Base-by-base conservation (phyloP, 2,329 filamentous ascomycete species). In the Cladosporium colombiae region DNA sequence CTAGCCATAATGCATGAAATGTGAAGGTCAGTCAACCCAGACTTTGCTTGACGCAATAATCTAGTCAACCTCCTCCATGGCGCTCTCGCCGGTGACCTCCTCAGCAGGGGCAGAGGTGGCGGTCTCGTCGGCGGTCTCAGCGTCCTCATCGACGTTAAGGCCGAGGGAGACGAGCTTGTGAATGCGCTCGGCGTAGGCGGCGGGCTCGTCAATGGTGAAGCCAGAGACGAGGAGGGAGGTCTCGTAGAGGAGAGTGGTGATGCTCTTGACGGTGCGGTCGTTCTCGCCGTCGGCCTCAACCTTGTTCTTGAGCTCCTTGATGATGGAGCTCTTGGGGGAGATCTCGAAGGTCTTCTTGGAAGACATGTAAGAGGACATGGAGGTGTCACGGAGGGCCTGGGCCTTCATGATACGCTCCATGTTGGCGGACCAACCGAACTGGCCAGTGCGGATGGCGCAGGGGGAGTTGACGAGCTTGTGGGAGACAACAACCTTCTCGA, bases 371-470 rank as follows among this genome's bases (percentile, higher is more conserved):
- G 92, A 96, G 84, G 88, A 92, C 95, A 99, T 99, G 77, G 93
- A 97, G 74, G 95, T 99, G 85, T 99, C 95, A 85, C 95, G 95
- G 78, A 99, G 94, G 78, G 95, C 95, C 87, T 99, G 95, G 31
- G 95, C 95, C 91, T 99, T 99, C 95, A 99, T 99, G 89, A 99
- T 99, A 87, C 95, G 95, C 89, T 99, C 95, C 95, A 99, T 99
- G 89, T 99, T 99, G 80, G 95, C 95, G 66, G 94, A 98, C 95
- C 95, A 99, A 84, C 95, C 95, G 82, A 99, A 99, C 85, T 98
- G 95, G 78, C 95, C 95, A 74, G 95, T 99, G 82, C 95, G 94
- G 87, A 99, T 98, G 80, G 95, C 95, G 83, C 95, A 98, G 78
- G 95, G 95, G 71, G 95, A 88, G 79, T 91, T 91, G 75, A 91